phyloP scores from a whole-genome alignment of 2,329 filamentous ascomycete genomes.

The Aspergillus brunneoviolaceus region DNA sequence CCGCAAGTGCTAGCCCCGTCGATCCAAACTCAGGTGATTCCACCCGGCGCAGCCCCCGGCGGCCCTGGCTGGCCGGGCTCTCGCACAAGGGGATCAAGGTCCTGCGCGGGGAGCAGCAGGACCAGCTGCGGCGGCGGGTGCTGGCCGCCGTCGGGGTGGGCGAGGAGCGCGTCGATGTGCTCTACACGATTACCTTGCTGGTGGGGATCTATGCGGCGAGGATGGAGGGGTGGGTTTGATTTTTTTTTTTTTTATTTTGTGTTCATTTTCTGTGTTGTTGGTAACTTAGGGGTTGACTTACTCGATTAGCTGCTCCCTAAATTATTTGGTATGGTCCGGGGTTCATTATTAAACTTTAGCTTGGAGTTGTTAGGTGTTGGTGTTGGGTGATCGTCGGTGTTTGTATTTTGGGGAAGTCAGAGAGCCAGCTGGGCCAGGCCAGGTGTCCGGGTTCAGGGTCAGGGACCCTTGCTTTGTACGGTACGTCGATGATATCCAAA shows the following conservation, averaged over 20 bases:
- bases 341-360: too few species aligned
- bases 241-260: slow-evolving; percentile 4
- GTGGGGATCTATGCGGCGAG: slow-evolving; percentile 32
- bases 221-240: slow-evolving; percentile 28
- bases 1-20: too few species aligned
- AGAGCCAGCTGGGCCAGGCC: too few species aligned
- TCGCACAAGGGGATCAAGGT: slow-evolving; percentile 25
- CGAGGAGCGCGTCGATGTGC: slow-evolving; percentile 18
- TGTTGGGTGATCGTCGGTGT: too few species aligned
- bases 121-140: slow-evolving; percentile 21
- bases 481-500: too few species aligned
- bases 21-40: too few species aligned
- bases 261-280: neutral
- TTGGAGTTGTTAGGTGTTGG: too few species aligned
- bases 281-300: neutral
- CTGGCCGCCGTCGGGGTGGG: slow-evolving; percentile 12
- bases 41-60: slow-evolving; percentile 2
- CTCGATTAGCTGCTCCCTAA: neutral
- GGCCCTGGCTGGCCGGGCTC: slow-evolving; percentile 18
- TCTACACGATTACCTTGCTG: slow-evolving; percentile 33
- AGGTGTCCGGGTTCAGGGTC: too few species aligned
- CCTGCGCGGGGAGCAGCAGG: slow-evolving; percentile 21
- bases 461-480: too few species aligned
- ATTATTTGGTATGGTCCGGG: neutral
- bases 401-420: too few species aligned